Evolutionary conservation across 2,329 filamentous ascomycete species (phyloP).

Genomic region (Grosmannia clavigera): DNA sequence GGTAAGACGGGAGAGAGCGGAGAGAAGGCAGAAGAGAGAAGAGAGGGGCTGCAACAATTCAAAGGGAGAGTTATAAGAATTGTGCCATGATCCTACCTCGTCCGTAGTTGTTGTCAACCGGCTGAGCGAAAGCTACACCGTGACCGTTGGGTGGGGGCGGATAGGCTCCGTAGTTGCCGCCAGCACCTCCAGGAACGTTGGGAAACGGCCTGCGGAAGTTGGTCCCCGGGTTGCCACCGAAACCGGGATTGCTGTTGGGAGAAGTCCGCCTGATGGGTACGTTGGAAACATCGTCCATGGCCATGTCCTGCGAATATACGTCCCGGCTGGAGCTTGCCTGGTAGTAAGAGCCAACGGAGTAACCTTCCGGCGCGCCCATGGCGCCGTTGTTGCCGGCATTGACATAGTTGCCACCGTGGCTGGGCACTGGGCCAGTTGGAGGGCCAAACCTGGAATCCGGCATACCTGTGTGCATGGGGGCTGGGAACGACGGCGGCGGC

Average conservation of each 20-base stretch:
- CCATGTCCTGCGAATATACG: slow-evolving; percentile 8
- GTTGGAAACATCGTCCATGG: slow-evolving; percentile 8
- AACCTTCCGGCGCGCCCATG: slow-evolving; percentile 8
- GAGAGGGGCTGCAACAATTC: background rate
- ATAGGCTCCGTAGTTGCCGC: slow-evolving; percentile 46
- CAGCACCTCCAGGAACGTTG: slow-evolving; percentile 11
- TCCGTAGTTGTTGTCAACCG: slow-evolving; percentile 10
- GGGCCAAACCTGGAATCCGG: slow-evolving; percentile 8
- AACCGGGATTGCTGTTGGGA: slow-evolving; percentile 3
- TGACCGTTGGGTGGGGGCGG: slow-evolving; percentile 10
- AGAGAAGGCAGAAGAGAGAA: background rate
- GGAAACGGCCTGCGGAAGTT: slow-evolving; percentile 3
- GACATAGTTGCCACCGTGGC: background rate
- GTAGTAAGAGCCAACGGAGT: slow-evolving; percentile 7
- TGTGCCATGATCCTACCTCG: slow-evolving; percentile 7
- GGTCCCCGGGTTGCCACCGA: slow-evolving; percentile 2
- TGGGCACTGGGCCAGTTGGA: background rate
- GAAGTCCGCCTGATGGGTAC: slow-evolving; percentile 6
- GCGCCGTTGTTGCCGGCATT: background rate
- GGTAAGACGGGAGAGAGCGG: slow-evolving; percentile 19
- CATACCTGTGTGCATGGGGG: background rate
- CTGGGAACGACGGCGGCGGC: background rate
- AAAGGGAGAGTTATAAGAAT: slow-evolving; percentile 21
- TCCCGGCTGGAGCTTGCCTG: slow-evolving; percentile 5
- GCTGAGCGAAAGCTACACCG: slow-evolving; percentile 8